phyloP scores from a whole-genome alignment of 345 rosid species.

The Hirschfeldia incana region DNA sequence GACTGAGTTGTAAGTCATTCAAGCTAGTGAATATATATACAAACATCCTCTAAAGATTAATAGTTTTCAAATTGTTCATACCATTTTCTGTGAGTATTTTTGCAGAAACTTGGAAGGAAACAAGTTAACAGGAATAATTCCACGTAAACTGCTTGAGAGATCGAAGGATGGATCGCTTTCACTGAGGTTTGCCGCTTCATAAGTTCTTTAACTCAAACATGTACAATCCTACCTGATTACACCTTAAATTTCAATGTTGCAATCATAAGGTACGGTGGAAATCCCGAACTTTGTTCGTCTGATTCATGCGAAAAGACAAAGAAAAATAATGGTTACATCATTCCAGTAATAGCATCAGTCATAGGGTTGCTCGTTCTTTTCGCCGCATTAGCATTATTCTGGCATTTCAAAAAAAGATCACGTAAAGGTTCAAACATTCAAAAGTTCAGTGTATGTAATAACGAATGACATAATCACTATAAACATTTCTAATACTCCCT shows the following conservation, averaged over 20 bases:
- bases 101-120: neutral
- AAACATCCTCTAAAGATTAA: neutral
- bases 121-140: neutral
- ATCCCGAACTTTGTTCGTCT: neutral
- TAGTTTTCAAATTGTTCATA: neutral
- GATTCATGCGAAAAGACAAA: neutral
- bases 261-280: neutral
- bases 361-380: neutral
- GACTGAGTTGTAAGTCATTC: neutral
- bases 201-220: neutral
- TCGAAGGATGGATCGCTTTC: neutral
- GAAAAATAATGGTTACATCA: neutral
- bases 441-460: neutral
- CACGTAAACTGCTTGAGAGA: neutral
- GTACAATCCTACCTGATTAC: neutral
- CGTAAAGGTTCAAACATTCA: neutral
- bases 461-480: neutral
- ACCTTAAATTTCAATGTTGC: neutral
- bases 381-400: neutral
- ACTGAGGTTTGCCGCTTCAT: neutral
- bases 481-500: neutral
- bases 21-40: neutral
- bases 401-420: neutral
- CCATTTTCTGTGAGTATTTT: neutral
- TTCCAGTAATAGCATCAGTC: neutral